Evolutionary conservation across 257 asterid genomes (phyloP).

Genomic region (Petunia secreta): DNA sequence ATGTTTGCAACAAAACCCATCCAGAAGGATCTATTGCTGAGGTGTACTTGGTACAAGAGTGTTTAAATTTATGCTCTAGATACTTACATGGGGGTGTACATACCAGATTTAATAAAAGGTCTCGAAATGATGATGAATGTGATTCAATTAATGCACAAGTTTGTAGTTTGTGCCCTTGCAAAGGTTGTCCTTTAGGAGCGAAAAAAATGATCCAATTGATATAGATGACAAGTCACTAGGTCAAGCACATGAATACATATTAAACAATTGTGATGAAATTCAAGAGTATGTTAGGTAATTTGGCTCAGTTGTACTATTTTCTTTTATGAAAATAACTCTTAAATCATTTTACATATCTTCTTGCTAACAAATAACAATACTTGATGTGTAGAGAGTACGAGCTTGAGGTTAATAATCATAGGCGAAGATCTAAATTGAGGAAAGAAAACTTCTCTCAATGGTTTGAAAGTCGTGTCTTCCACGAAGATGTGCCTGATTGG

Average conservation of each 20-base stretch:
- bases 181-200: not conserved
- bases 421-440: too few relatives aligned
- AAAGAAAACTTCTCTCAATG: too few relatives aligned
- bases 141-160: too few relatives aligned
- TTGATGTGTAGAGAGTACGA: not conserved
- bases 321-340: not conserved
- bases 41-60: not conserved
- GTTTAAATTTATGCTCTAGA: constrained; percentile 21
- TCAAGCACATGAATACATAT: not conserved
- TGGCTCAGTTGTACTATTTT: too few relatives aligned
- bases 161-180: not conserved
- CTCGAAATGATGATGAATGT: too few relatives aligned
- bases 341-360: not conserved
- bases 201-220: too few relatives aligned
- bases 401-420: not conserved
- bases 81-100: not conserved
- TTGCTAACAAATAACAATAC: not conserved
- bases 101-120: not conserved
- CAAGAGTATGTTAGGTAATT: too few relatives aligned
- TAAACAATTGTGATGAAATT: too few relatives aligned
- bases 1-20: not conserved
- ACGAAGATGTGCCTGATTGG: too few relatives aligned
- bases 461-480: too few relatives aligned
- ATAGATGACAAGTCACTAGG: not conserved
- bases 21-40: constrained; percentile 27